phyloP scores from a whole-genome alignment of 2,329 filamentous ascomycete genomes.

The Aspergillus terreus region DNA sequence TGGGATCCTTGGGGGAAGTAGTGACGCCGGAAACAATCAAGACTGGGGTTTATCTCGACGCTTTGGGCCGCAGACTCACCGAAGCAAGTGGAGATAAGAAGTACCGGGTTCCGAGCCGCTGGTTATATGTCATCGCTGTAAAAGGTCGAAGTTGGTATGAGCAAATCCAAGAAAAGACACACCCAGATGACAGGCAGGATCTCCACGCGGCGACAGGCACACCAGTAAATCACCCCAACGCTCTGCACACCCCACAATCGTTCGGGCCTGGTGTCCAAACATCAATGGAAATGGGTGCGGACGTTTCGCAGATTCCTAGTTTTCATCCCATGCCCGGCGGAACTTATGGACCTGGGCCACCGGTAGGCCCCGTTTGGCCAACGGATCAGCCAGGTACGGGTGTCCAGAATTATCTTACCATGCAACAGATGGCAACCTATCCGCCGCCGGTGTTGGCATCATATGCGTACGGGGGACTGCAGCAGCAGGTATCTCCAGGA shows the following conservation, averaged over 20 bases:
- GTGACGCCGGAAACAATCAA: slow-evolving; percentile 28
- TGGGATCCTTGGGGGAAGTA: slow-evolving; percentile 28
- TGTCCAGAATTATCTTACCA: slow-evolving; percentile 4
- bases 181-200: slow-evolving; percentile 9
- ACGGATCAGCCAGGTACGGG: slow-evolving; percentile 14
- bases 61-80: slow-evolving; percentile 25
- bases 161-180: slow-evolving; percentile 23
- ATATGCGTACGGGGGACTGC: slow-evolving; percentile 21
- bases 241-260: slow-evolving; percentile 5
- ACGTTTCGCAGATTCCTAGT: slow-evolving; percentile 12
- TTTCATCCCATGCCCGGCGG: slow-evolving; percentile 16
- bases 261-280: slow-evolving; percentile 7
- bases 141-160: slow-evolving; percentile 33
- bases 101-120: slow-evolving; percentile 31
- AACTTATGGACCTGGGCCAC: slow-evolving; percentile 16
- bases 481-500: slow-evolving; percentile 11
- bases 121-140: slow-evolving; percentile 29
- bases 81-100: slow-evolving; percentile 31
- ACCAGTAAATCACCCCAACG: neutral
- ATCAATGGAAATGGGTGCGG: slow-evolving; percentile 13
- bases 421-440: slow-evolving; percentile 17
- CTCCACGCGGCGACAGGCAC: slow-evolving; percentile 5
- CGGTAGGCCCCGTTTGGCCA: slow-evolving; percentile 23
- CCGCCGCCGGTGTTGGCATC: slow-evolving; percentile 17
- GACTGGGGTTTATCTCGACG: slow-evolving; percentile 28